phyloP scores from a whole-genome alignment of 306 rosid genomes.

The Arachis stenosperma region DNA sequence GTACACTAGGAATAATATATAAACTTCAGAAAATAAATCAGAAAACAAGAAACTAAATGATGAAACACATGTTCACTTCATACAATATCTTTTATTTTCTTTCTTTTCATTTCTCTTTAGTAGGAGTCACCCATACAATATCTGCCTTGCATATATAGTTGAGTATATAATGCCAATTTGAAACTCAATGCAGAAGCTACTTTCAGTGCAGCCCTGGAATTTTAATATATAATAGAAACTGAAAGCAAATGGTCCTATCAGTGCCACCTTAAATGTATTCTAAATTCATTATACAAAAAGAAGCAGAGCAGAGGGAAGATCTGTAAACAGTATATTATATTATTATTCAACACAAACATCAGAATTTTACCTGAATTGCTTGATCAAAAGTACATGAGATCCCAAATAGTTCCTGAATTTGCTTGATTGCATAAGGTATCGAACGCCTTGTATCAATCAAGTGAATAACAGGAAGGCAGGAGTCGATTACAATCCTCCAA shows the following conservation, averaged over 20 bases:
- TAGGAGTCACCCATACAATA: no score
- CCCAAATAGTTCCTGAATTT: constrained; percentile 83
- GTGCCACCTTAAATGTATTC: constrained; percentile 8
- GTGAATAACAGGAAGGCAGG: constrained; percentile 89
- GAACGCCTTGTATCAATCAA: constrained; percentile 89
- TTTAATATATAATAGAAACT: not conserved
- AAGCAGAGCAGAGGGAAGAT: constrained; percentile 3
- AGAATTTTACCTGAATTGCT: constrained; percentile 65
- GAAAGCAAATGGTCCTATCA: not conserved
- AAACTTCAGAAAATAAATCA: not conserved
- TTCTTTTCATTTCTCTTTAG: no score
- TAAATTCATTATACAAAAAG: constrained; percentile 5
- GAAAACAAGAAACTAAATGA: constrained; percentile 7
- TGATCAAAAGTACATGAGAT: constrained; percentile 87
- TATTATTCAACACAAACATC: not conserved
- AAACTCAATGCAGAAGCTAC: no score
- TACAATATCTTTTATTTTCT: no score
- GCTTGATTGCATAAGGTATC: constrained; percentile 82
- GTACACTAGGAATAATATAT: constrained; percentile 2
- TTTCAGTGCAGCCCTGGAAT: no score
- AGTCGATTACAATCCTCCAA: constrained; percentile 88
- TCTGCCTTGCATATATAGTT: not conserved
- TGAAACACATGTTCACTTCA: not conserved
- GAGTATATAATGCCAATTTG: not conserved
- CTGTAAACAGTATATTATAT: not conserved